Base-by-base conservation (phyloP, 1,284 basidiomycete genomes). In the Coriolopsis trogii region DNA sequence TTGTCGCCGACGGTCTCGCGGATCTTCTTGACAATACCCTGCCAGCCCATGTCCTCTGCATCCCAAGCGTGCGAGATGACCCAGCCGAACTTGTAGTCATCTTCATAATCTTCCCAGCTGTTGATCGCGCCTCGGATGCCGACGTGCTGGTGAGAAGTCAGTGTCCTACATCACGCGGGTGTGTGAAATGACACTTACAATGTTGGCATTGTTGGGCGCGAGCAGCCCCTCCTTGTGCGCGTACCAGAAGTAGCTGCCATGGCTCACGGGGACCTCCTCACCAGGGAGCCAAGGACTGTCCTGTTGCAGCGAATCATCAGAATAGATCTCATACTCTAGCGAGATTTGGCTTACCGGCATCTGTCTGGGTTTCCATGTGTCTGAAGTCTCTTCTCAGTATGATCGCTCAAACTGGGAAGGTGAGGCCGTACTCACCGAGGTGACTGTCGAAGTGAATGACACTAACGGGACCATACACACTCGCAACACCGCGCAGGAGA, bases 391-490 rank as follows among this genome's bases (percentile, higher is more conserved):
- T n/a, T n/a, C n/a, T n/a, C n/a, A n/a, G n/a, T 16, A 16, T 20
- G n/a, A 12, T 3, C 8, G 8, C 6, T 20, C 15, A 31, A 12
- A 8, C 15, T 25, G 12, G 9, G 26, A 40, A 21, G 28, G 40
- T 15, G n/a, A 4, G n/a, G n/a, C n/a, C n/a, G n/a, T n/a, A n/a
- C 62, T 25, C 41, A 68, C 65, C 68, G 13, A 73, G 58, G 51
- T 73, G 72, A 26, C 70, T 69, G 48, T 75, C 73, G 46, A 74
- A 74, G 62, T 75, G 73, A 12, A 75, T 71, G 3, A 74, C 73
- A 29, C 70, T 66, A 33, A 75, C 66, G 6, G 70, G 70, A 0
- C 73, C 73, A 48, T 74, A 74, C 8, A 70, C 62, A 15, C 64
- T 63, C 6, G 66, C 60, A 12, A 75, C 64, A 2, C 70, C 69